A percentile compares a stretch with the other conserved stretches of the same genome.
Conservation (phyloP, 75 land plant genomes). For the Cunninghamia lanceolata region DNA sequence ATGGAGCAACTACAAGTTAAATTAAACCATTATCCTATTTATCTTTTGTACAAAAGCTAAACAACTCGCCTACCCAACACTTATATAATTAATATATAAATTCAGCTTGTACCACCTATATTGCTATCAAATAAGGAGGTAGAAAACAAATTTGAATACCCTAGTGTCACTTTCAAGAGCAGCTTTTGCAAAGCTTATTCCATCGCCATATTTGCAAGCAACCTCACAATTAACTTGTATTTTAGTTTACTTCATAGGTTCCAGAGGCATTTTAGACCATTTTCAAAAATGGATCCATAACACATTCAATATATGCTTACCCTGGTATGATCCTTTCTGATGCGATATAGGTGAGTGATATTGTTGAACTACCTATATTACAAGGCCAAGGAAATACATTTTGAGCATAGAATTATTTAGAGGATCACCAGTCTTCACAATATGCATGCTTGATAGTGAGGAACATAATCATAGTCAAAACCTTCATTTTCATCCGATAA, state of each 20-base stretch:
- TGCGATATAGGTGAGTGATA: conserved; percentile 95
- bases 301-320: conserved; percentile 30
- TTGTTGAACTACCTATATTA: conserved; percentile 77
- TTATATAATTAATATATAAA: background rate
- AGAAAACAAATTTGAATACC: conserved; percentile 33
- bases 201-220: conserved; percentile 87
- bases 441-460: background rate
- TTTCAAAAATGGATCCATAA: background rate
- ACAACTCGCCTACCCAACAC: background rate
- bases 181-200: conserved; percentile 99
- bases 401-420: background rate
- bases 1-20: background rate
- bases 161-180: conserved; percentile 96
- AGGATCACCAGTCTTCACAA: background rate
- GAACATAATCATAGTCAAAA: background rate
- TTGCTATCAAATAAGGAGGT: background rate
- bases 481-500: background rate
- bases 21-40: background rate
- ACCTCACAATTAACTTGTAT: background rate
- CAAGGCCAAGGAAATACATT: background rate
- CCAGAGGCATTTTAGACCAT: background rate
- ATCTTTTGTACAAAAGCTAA: background rate
- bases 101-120: background rate
- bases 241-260: background rate
- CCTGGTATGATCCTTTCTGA: conserved; percentile 96